Evolutionary conservation across 2,329 filamentous ascomycete species (phyloP).

Genomic region (Penicillium palitans): DNA sequence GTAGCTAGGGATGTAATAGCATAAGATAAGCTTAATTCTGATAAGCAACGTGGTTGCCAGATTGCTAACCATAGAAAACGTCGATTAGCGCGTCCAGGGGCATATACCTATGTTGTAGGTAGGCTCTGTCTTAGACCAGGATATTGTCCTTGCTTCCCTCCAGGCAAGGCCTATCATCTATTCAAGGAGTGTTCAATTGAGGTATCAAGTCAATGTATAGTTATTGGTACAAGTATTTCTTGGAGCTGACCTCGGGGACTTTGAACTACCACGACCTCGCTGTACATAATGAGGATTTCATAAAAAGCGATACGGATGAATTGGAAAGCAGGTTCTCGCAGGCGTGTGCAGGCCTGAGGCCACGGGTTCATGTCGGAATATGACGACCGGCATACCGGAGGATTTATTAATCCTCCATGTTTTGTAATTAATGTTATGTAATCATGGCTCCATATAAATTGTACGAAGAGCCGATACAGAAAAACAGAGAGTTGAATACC

Average conservation of each 20-base stretch:
- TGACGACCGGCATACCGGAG: too few species aligned
- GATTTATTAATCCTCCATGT: too few species aligned
- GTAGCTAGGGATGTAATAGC: too few species aligned
- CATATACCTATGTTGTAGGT: too few species aligned
- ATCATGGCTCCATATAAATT: too few species aligned
- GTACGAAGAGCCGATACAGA: too few species aligned
- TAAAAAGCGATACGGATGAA: background rate
- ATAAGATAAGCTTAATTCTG: constrained; percentile 7
- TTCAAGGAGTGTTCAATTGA: too few species aligned
- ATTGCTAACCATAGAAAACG: background rate
- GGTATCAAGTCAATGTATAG: background rate
- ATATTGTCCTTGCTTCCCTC: background rate
- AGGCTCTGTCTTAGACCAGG: background rate
- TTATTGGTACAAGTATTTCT: background rate
- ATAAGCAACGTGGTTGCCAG: background rate
- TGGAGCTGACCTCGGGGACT: background rate
- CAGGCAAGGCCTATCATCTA: background rate
- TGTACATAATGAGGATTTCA: background rate
- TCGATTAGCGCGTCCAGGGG: too few species aligned
- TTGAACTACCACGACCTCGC: background rate
- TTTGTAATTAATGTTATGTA: too few species aligned
- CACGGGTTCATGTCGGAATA: too few species aligned
- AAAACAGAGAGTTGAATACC: too few species aligned
- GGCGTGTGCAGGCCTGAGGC: background rate
- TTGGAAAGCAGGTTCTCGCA: background rate